Evolutionary conservation across 352 stramenopile genomes (phyloP).

Genomic region (Globisporangium yorkense): DNA sequence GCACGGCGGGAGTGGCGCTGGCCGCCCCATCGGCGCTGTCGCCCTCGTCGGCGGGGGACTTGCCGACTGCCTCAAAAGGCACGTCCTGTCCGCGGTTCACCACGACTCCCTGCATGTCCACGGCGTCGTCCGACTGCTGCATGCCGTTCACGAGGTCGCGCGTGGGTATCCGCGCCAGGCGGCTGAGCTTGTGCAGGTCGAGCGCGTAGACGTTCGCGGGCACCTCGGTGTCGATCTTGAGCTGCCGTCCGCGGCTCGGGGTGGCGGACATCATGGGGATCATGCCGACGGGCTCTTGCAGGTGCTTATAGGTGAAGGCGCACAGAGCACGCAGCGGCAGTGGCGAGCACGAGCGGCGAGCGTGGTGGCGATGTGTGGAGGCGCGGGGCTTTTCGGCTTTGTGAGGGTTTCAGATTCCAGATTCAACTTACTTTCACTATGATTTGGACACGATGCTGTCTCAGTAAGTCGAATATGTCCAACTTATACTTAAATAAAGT

Average conservation of each 20-base stretch:
- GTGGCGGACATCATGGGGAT: neutral
- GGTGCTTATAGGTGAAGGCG: too few species aligned
- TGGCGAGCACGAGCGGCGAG: too few species aligned
- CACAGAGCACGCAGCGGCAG: too few species aligned
- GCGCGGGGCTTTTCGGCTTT: too few species aligned
- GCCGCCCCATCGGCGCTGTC: neutral
- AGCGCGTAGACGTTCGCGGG: conserved; percentile 51
- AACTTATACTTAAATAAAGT: too few species aligned
- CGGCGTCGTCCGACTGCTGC: conserved; percentile 40
- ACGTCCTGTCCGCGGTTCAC: conserved; percentile 71
- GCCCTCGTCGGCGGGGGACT: neutral
- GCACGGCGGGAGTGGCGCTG: conserved; percentile 10
- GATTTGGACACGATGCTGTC: too few species aligned
- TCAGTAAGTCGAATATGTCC: too few species aligned
- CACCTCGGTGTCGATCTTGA: conserved; percentile 45
- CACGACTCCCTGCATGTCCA: conserved; percentile 74
- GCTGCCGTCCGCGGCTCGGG: neutral
- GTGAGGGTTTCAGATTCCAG: too few species aligned
- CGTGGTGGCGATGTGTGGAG: too few species aligned
- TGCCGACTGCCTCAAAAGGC: conserved; percentile 63
- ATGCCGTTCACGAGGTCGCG: conserved; percentile 48
- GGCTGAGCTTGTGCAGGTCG: conserved; percentile 42
- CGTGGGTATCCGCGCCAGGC: conserved; percentile 43
- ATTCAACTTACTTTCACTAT: too few species aligned
- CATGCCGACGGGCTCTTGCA: neutral